Conservation (phyloP, 2,329 filamentous ascomycete genomes). For the Lojkania enalia region DNA sequence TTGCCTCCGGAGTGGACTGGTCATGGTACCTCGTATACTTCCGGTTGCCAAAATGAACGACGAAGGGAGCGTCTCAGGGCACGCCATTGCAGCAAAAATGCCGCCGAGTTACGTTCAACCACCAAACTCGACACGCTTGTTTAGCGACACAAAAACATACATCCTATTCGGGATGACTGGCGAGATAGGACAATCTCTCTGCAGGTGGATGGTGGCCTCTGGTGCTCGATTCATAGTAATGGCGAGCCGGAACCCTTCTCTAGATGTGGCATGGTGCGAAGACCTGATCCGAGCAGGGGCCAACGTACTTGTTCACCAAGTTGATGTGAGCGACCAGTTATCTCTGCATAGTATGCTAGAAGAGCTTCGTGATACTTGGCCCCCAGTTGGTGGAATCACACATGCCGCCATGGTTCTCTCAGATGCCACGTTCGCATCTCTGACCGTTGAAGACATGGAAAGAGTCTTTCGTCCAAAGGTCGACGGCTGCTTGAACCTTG, state of each 20-base stretch:
- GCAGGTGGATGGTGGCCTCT: conserved; percentile 22
- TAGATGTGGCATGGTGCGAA: background rate
- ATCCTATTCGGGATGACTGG: conserved; percentile 21
- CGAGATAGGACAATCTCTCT: conserved; percentile 18
- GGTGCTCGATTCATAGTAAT: conserved; percentile 31
- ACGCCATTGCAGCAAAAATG: too few species aligned
- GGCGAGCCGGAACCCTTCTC: conserved; percentile 44
- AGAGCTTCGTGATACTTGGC: conserved; percentile 1
- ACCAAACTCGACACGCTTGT: background rate
- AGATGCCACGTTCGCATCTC: conserved; percentile 14
- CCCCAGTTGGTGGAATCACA: conserved; percentile 16
- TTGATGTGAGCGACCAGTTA: background rate
- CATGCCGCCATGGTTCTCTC: conserved; percentile 21
- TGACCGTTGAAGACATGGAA: conserved; percentile 3
- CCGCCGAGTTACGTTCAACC: too few species aligned
- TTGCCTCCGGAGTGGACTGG: background rate
- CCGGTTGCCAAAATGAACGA: too few species aligned
- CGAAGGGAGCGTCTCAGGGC: too few species aligned
- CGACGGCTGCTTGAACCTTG: conserved; percentile 15
- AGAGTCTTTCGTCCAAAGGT: conserved; percentile 19
- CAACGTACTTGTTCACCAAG: background rate
- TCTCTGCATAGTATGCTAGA: background rate
- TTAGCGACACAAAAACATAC: conserved; percentile 19
- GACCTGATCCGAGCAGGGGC: background rate
- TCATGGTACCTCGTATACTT: background rate